Base-by-base conservation (phyloP, 768 basidiomycete species). In the Tricholoma terreum region DNA sequence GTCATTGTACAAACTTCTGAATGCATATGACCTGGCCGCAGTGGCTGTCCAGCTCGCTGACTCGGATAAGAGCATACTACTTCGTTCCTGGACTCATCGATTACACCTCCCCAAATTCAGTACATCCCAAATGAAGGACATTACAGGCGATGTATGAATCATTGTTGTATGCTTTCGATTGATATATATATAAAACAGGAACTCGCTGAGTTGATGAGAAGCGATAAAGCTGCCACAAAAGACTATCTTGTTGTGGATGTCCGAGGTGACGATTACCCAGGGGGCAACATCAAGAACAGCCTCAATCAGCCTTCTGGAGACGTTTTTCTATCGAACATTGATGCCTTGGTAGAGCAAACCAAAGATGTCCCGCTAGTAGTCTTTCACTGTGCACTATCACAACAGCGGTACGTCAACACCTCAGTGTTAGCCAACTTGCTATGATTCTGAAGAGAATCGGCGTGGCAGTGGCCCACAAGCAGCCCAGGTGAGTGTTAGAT, bases 191-290 rank as follows among this genome's bases (percentile, higher is more conserved):
- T 33, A 51, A 48, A 24, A 35, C 67, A 92, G 90, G 84, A 89
- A 66, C 83, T 93, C 48, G 85, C 85, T 17, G 70, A 73, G 30
- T 69, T 90, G 58, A 85, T 92, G 62, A 91, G 86, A 71, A 83
- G 81, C 65, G 80, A 78, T 55, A 84, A 84, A 64, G 72, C 75
- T 31, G 73, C 82, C 7, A 71, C 75, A 64, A 82, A 83, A 67
- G 89, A 92, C 67, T 93, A 85, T 67, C 69, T 87, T 30, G 79
- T 94, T 43, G 81, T 94, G 38, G 92, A 94, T 68, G 92, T 94
- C 31, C 85, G 92, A n/a, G 91, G 92, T 68, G 82, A 86, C 55
- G 92, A 94, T 61, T 89, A 79, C 70, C 75, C 67, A 10, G 92
- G 92, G 61, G 92, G 92, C 35, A 87, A 93, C 67, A 90, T 94